Evolutionary conservation across 2,329 filamentous ascomycete species (phyloP), one percentile per base, ranked within the genome.

Genomic region (Cytospora chrysosperma): DNA sequence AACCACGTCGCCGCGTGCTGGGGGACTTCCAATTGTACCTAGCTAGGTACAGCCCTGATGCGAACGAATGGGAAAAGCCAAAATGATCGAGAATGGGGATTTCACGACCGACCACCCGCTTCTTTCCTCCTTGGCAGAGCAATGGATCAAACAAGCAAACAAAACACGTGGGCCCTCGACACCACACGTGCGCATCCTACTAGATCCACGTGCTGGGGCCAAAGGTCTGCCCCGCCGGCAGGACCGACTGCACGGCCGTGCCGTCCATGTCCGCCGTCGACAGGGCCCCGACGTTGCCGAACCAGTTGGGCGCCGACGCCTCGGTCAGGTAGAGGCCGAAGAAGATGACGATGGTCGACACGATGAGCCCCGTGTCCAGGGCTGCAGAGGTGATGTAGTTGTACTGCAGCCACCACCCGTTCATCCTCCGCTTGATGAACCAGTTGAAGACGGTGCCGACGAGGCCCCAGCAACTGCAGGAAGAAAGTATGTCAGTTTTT

Each of bases 301-400:
- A 89, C 87, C 89, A 92, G 12, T 78, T 70, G 0, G 87, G 85
- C 63, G 84, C 77, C 3, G 72, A 70, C 10, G 81, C 80, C 37
- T 79, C 77, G 2, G 87, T 87, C 67, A 91, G 73, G 62, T 86
- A 85, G 30, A 92, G 76, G 1, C 86, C 82, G 68, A 90, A 85
- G 78, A 92, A 90, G 63, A 92, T 88, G 63, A 92, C 73, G 40
- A 92, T 82, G 0, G 88, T 88, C 37, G 82, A 84, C 24, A 91
- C 73, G 15, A 88, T 85, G 6, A 91, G 79, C 6, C 89, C 89
- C 56, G 84, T 84, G 73, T 92, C 89, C 43, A 92, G 77, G 1
- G 86, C 89, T 0, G 89, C 89, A 24, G 88, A 90, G 0, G 88
- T 85, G 70, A 91, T 82, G 73, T 92, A 92, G 77, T 92, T 92